Percentiles rank a stretch among this genome's conserved stretches.
These are phyloP conservation scores for Fusarium sp. DNA, from an alignment of 2,329 filamentous ascomycete species.

Conservation along the genomic window DNA sequence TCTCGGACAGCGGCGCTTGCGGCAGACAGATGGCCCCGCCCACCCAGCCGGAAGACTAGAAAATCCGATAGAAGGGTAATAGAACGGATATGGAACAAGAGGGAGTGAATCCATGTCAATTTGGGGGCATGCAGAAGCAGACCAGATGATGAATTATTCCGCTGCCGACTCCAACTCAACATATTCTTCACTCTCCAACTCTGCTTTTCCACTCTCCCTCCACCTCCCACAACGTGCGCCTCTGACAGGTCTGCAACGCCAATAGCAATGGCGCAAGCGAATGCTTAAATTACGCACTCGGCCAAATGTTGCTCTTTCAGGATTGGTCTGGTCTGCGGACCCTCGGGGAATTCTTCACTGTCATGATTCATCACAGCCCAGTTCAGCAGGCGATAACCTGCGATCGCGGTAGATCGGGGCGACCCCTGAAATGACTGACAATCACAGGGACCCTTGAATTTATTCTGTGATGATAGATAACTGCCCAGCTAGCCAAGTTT, in stretches of 20 bases:
- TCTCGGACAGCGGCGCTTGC: neutral
- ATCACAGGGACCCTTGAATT: constrained; percentile 17
- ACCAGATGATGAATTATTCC: neutral
- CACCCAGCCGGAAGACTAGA: constrained; percentile 12
- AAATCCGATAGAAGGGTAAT: constrained; percentile 29
- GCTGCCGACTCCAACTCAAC: neutral
- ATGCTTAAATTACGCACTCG: constrained; percentile 40
- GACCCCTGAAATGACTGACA: constrained; percentile 25
- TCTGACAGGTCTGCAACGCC: neutral
- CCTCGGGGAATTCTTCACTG: constrained; percentile 11
- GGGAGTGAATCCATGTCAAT: constrained; percentile 28
- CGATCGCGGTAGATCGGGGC: constrained; percentile 37
- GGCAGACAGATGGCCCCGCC: neutral
- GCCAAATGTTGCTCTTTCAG: constrained; percentile 10
- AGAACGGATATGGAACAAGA: constrained; percentile 21
- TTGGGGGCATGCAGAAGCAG: constrained; percentile 11
- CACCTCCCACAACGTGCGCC: neutral
- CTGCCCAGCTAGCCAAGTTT: neutral
- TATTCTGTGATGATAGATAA: neutral
- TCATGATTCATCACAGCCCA: constrained; percentile 45
- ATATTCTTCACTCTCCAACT: neutral
- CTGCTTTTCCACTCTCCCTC: neutral
- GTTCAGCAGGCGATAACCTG: constrained; percentile 11
- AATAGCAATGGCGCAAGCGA: constrained; percentile 38
- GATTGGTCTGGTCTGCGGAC: constrained; percentile 20